Evolutionary conservation across 192 early-diverging fungal species (phyloP).

Genomic region (Entomortierella lignicola): DNA sequence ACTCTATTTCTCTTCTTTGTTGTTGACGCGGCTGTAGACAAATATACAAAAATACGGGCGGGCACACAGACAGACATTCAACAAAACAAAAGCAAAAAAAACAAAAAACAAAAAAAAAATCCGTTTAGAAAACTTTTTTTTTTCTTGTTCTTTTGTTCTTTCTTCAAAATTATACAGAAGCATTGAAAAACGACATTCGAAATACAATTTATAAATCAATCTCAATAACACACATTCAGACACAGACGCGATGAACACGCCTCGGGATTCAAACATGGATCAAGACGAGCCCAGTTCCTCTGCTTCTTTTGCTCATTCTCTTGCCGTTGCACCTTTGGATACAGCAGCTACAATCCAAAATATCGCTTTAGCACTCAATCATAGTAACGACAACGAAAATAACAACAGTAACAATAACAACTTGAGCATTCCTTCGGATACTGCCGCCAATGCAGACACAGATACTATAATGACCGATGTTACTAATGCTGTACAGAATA

Average conservation of each 20-base stretch:
- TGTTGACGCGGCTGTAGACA: neutral
- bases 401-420: no score
- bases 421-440: neutral
- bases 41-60: no score
- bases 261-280: constrained; percentile 45
- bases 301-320: constrained; percentile 50
- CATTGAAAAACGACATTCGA: no score
- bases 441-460: neutral
- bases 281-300: constrained; percentile 37
- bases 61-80: no score
- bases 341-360: constrained; percentile 29
- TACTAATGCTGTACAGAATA: constrained; percentile 29
- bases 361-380: constrained; percentile 28
- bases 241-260: constrained; percentile 31
- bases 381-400: neutral
- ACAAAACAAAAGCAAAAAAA: no score
- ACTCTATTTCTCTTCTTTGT: neutral
- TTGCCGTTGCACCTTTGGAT: constrained; percentile 36
- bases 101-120: no score
- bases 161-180: no score
- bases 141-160: no score
- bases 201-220: neutral
- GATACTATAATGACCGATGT: constrained; percentile 33
- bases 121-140: no score
- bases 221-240: neutral